Evolutionary conservation across 768 basidiomycete species (phyloP), one percentile per base, ranked within the genome.

Genomic region (Lactarius hengduanensis): DNA sequence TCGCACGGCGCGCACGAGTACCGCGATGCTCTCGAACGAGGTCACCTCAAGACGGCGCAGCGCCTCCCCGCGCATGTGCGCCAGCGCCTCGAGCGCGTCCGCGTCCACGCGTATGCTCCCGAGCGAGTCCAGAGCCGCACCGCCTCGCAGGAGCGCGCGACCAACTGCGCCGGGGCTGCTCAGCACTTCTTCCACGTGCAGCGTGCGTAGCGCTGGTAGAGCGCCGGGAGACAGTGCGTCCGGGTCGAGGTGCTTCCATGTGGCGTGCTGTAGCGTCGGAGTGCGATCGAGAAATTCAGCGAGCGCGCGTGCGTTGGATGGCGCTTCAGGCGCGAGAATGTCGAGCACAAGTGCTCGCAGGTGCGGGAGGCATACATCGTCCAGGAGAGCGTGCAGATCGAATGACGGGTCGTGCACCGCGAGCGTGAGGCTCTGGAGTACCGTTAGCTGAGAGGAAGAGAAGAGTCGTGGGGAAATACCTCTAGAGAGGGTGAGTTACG

Each of bases 341-440:
- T 41, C 38, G 41, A 63, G 55, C 3, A 41, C 20, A 22, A 63
- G 62, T 2, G 20, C 9, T 28, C 32, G 28, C 2, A 36, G 40
- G 62, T 20, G 54, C 20, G 55, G 36, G 62, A 57, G 47, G 41
- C 56, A 32, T 15, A 36, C 11, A 36, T 47, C 47, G 11, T 50
- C 22, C 22, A 62, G 28, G 50, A 62, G 50, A 34, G 22, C 13
- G 4, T 18, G 53, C 9, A 63, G 41, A 28, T 63, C 62, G 56
- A 63, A 45, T 4, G 54, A 26, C 20, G 28, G 28, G 78, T 50
- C n/a, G 8, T 80, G 47, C 77, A 82, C 22, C 77, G 75, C 30
- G 74, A 81, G 60, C 72, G 40, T 43, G 55, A 63, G 41, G 18
- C 40, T 45, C 62, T 63, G 20, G 28, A 0, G 55, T 2, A 16